phyloP scores from a whole-genome alignment of 176 grass and related monocot species.

The Rhipidocladum racemiflorum region DNA sequence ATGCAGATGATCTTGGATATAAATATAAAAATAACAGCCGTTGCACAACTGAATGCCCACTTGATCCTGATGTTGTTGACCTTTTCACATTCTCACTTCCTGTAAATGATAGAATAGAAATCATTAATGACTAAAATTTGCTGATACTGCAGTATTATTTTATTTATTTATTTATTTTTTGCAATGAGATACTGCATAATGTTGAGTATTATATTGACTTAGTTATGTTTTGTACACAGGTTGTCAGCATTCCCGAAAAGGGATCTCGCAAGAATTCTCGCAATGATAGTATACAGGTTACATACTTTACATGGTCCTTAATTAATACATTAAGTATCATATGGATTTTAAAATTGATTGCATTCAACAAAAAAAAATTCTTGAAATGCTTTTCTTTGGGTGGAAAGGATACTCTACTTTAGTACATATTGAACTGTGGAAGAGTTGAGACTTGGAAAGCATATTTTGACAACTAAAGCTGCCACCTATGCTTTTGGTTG shows the following conservation, averaged over 20 bases:
- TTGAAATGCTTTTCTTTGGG: neutral
- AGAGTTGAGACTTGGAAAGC: neutral
- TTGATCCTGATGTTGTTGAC: neutral
- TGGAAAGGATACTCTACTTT: neutral
- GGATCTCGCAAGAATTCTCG: conserved; percentile 77
- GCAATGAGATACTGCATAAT: neutral
- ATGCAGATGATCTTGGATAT: neutral
- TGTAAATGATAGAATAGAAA: conserved; percentile 2
- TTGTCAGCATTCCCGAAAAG: conserved; percentile 92
- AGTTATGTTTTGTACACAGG: conserved; percentile 44
- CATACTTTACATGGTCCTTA: neutral
- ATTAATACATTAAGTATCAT: conserved; percentile 12
- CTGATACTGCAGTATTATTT: neutral
- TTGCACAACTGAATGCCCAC: neutral
- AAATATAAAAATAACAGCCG: neutral
- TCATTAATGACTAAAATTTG: neutral
- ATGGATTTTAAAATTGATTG: conserved; percentile 16
- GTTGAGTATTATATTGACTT: conserved; percentile 13
- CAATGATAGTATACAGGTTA: conserved; percentile 83
- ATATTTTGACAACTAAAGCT: conserved; percentile 4
- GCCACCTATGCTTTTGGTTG: neutral
- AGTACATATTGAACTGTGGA: neutral
- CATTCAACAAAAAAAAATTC: neutral
- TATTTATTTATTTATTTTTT: neutral
- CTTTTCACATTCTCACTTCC: neutral